A percentile compares a stretch with the other conserved stretches of the same genome.
Evolutionary conservation across 192 early-diverging fungal species (phyloP).

Genomic region (Geranomyces variabilis): DNA sequence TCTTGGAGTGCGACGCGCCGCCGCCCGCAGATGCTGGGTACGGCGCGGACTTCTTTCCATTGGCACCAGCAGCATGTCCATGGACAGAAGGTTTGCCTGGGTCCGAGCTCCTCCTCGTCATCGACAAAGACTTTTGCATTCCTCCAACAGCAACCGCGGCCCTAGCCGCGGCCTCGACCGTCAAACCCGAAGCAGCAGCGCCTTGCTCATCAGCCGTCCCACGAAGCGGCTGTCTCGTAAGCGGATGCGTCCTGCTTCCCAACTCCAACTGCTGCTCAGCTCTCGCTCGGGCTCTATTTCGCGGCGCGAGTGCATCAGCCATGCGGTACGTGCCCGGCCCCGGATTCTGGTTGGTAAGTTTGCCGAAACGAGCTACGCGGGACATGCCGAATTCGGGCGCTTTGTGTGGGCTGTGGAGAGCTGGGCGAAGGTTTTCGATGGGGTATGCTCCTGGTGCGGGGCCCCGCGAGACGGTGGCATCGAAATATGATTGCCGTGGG

Average conservation of each 20-base stretch:
- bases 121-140: neutral
- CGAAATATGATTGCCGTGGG: constrained; percentile 52
- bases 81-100: neutral
- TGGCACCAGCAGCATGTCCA: constrained; percentile 10
- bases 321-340: constrained; percentile 50
- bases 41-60: neutral
- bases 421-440: constrained; percentile 27
- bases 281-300: constrained; percentile 2
- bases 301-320: constrained; percentile 28
- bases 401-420: constrained; percentile 43
- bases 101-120: constrained; percentile 1
- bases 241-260: constrained; percentile 27
- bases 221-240: constrained; percentile 23
- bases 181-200: neutral
- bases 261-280: constrained; percentile 13
- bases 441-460: constrained; percentile 57
- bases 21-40: neutral
- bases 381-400: constrained; percentile 54
- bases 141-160: neutral
- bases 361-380: constrained; percentile 42
- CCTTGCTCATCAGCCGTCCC: neutral
- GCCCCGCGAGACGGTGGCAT: constrained; percentile 40
- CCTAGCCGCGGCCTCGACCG: neutral
- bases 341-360: constrained; percentile 34
- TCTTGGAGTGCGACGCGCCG: constrained; percentile 33